Evolutionary conservation across 1,284 basidiomycete genomes (phyloP).

Genomic region (Cryptococcus depauperatus): DNA sequence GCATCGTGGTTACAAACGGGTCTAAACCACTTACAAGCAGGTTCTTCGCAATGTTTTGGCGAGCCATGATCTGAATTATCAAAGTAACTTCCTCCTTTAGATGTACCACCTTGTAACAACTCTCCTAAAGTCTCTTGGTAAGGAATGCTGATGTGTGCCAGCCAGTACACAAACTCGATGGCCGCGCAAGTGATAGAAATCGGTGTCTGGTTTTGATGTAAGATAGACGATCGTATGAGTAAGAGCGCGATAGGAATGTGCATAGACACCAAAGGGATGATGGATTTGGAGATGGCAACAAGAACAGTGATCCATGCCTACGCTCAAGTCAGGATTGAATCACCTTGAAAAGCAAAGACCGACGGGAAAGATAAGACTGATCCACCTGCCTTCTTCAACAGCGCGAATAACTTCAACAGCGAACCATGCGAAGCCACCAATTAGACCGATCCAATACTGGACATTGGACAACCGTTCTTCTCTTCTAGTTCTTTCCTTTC

Average conservation of each 20-base stretch:
- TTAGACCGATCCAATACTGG: conserved; percentile 15
- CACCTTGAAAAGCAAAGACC: conserved; percentile 3
- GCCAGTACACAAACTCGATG: conserved; percentile 33
- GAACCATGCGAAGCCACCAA: conserved; percentile 25
- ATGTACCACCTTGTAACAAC: conserved; percentile 28
- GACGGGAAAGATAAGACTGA: conserved; percentile 29
- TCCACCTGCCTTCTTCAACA: conserved; percentile 14
- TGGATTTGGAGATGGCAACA: conserved; percentile 19
- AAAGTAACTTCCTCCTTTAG: conserved; percentile 29
- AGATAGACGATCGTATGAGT: conserved; percentile 31
- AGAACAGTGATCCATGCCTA: conserved; percentile 19
- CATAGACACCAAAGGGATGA: conserved; percentile 34
- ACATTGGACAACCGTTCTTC: conserved; percentile 19
- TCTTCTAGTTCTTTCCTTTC: conserved; percentile 3
- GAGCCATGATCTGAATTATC: conserved; percentile 21
- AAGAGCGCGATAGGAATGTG: conserved; percentile 38
- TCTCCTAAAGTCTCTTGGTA: conserved; percentile 34
- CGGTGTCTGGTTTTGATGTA: conserved; percentile 14
- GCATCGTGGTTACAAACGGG: neutral
- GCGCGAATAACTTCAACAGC: conserved; percentile 14
- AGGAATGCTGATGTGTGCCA: conserved; percentile 38
- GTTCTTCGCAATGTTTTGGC: conserved; percentile 34
- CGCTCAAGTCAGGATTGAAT: neutral
- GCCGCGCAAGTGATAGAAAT: conserved; percentile 27
- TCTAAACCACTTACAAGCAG: conserved; percentile 20